Percentiles rank a stretch among this genome's conserved stretches.
These are phyloP conservation scores for Plasmopara halstedii DNA, from an alignment of 352 stramenopile species.

Conservation along the genomic window DNA sequence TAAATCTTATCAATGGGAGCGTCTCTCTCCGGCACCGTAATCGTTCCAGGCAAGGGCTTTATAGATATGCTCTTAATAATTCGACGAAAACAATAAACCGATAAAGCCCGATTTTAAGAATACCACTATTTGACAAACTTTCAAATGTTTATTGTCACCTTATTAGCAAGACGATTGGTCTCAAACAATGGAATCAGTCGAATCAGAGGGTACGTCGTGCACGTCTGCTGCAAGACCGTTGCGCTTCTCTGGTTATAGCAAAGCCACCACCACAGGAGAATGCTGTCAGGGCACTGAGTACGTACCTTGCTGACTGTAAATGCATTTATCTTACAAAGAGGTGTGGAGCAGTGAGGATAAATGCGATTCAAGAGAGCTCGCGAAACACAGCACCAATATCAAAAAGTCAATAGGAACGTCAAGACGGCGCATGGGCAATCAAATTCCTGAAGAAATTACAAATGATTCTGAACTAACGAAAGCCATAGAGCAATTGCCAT, in stretches of 20 bases:
- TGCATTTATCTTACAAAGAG: neutral
- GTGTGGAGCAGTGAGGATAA: slow-evolving; percentile 1
- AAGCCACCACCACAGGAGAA: neutral
- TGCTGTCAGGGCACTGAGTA: slow-evolving; percentile 20
- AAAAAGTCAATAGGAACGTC: slow-evolving; percentile 52
- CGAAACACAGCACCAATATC: slow-evolving; percentile 35
- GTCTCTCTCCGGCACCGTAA: no score
- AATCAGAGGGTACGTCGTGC: neutral
- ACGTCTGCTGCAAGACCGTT: slow-evolving; percentile 12
- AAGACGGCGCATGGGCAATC: slow-evolving; percentile 74
- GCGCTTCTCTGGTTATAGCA: slow-evolving; percentile 55
- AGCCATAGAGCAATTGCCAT: slow-evolving; percentile 92
- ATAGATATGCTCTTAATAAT: no score
- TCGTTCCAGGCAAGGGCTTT: no score
- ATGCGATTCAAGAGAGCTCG: slow-evolving; percentile 15
- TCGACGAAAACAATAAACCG: no score
- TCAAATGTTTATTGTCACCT: no score
- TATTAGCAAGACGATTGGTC: no score
- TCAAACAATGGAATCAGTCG: neutral
- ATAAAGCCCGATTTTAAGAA: no score
- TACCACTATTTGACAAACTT: no score
- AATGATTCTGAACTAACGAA: slow-evolving; percentile 83
- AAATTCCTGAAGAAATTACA: slow-evolving; percentile 88
- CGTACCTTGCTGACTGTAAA: neutral
- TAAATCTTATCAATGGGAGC: no score